phyloP scores from a whole-genome alignment of 2,329 filamentous ascomycete genomes.

The Rhinocladiella similis region DNA sequence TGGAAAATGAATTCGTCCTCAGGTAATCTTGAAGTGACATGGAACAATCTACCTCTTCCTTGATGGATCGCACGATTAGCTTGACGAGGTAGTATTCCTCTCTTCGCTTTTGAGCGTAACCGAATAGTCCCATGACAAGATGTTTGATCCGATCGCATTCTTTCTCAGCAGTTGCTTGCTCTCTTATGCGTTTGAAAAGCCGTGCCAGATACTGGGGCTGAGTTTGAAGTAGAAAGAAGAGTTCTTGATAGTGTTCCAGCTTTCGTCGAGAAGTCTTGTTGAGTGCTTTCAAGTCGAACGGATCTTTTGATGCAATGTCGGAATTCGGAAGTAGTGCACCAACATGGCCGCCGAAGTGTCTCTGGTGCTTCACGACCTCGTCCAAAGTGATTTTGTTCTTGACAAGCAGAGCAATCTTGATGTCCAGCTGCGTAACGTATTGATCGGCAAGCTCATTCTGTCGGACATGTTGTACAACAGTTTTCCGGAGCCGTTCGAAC shows the following conservation, averaged over 20 bases:
- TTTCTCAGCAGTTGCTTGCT: conserved; percentile 82
- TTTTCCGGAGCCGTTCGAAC: conserved; percentile 91
- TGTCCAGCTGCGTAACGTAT: conserved; percentile 97
- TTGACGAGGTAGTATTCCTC: conserved; percentile 97
- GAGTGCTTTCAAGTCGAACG: conserved; percentile 93
- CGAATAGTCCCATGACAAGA: conserved; percentile 93
- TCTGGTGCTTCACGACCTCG: conserved; percentile 95
- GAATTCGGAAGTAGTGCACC: conserved; percentile 82
- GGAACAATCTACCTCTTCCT: conserved; percentile 79
- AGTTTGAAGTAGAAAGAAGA: conserved; percentile 96
- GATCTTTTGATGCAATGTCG: conserved; percentile 84
- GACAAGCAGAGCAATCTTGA: conserved; percentile 96
- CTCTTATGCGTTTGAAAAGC: conserved; percentile 79
- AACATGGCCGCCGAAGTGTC: conserved; percentile 88
- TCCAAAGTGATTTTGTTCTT: conserved; percentile 99
- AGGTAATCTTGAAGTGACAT: conserved; percentile 77
- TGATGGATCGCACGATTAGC: conserved; percentile 76
- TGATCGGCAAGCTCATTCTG: conserved; percentile 97
- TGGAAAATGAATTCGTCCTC: conserved; percentile 91
- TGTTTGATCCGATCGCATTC: conserved; percentile 91
- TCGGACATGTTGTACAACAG: conserved; percentile 92
- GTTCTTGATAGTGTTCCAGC: conserved; percentile 92
- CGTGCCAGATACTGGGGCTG: conserved; percentile 92
- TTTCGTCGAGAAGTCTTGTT: conserved; percentile 97
- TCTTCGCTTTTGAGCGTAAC: conserved; percentile 92